Base-by-base conservation (phyloP, 1,139 yeast genomes). In the Protomyces arabidopsidicola region DNA sequence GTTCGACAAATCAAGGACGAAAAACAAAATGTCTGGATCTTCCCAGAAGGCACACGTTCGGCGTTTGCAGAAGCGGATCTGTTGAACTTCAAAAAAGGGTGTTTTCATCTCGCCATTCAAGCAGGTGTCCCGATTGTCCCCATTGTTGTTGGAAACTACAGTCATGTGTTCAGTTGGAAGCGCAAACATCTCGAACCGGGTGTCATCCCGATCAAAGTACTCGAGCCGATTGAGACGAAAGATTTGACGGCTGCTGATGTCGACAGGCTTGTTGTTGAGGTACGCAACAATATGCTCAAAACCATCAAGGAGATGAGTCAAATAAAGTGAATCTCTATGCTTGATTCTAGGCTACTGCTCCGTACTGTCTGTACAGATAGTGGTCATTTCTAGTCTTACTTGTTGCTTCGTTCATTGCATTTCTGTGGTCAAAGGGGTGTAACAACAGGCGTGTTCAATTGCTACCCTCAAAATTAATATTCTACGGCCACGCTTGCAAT, bases 91-190 rank as follows among this genome's bases (percentile, higher is more conserved):
- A 93, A 93, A 75, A 95, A 95, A 74, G 99, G 99, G 59, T 98
- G 98, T 0, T 95, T 95, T 84, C 97, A 93, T 75, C 81, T 93
- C 72, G 98, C 99, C 12, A 87, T 87, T 67, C 96, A 91, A 75
- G 96, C 96, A 2, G 84, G 84, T 51, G 84, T 93, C 42, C 98
- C 98, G 27, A 79, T 93, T 55, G 84, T 93, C 14, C 98, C 99
- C 2, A 79, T 88, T 54, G 95, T 89, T 9, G 89, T 90, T 6
- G 83, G 91, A 53, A 95, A 93, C 76, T 88, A 95, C 65, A 86
- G 96, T 5, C 82, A 83, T 45, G 75, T 95, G 52, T 83, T 88
- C 77, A 82, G 84, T 71, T 77, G 88, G 56, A 82, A 82, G 68
- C 73, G 77, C 48, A 79, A 79, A 67, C 77, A 79, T 31, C 82